Base-by-base conservation (phyloP, 2,329 filamentous ascomycete genomes). In the Colletotrichum sp. region DNA sequence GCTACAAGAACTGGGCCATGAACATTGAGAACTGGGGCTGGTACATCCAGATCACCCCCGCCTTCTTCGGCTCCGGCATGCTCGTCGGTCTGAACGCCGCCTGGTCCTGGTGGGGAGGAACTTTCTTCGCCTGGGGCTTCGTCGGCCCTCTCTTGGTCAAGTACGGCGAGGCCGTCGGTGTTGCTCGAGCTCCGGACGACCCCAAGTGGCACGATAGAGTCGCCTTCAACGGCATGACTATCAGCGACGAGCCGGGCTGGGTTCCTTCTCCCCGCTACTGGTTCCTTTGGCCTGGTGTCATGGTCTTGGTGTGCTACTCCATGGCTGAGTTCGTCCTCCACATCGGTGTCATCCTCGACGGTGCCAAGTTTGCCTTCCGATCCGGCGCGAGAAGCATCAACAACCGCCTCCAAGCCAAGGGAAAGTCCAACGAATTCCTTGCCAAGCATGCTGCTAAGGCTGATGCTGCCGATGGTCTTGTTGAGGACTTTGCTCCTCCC, bases 21-120 rank as follows among this genome's bases (percentile, higher is more conserved):
- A 84, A 86, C 67, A 86, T 90, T 21, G 90, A 92, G 82, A 92
- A 89, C 84, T 93, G 91, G 91, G 90, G 90, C 18, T 93, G 91
- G 91, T 85, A 89, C 78, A 84, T 92, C 65, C 90, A 92, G 78
- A 88, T 87, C 77, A 92, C 90, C 0, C 91, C 91, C 0, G 91
- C 91, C 55, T 92, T 92, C 83, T 90, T 92, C 77, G 91, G 91
- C 14, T 92, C 84, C 30, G 85, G 85, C 26, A 83, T 86, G 13
- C 87, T 87, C 18, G 91, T 87, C 32, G 84, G 83, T 72, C 86
- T 86, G 75, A 93, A 92, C 81, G 87, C 89, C 18, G 89, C 90
- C 30, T 79, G 91, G 72, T 92, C 90, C 4, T 91, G 91, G 86
- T 90, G 89, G 77, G 84, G 79, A 18, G 91, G 91, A 28, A 89